These are phyloP conservation scores for Fusarium napiforme DNA, from an alignment of 2,329 filamentous ascomycete genomes.

Conservation along the genomic window DNA sequence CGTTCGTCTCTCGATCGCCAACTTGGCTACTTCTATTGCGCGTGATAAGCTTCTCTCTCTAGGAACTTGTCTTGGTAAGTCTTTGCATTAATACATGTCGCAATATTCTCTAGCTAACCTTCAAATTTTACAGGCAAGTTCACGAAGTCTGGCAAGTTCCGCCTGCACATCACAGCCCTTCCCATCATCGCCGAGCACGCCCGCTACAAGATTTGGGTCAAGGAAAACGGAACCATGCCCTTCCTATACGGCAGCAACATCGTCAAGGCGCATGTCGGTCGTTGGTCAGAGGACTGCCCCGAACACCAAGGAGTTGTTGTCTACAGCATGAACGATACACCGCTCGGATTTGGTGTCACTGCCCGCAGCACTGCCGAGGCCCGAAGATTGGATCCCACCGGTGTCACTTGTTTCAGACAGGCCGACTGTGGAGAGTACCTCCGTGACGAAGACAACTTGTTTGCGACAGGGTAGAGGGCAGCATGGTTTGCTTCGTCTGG, in stretches of 20 bases:
- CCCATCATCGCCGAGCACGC: constrained; percentile 91
- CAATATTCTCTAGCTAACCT: constrained; percentile 18
- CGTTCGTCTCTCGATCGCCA: constrained; percentile 87
- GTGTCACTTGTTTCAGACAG: constrained; percentile 89
- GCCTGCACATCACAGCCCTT: constrained; percentile 89
- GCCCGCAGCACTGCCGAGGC: constrained; percentile 88
- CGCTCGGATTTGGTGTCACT: constrained; percentile 92
- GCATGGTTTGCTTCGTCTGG: constrained; percentile 29
- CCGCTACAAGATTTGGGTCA: constrained; percentile 97
- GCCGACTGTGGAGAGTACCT: constrained; percentile 95
- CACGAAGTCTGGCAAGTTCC: constrained; percentile 96
- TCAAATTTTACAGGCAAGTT: constrained; percentile 75
- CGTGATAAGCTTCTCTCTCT: constrained; percentile 85
- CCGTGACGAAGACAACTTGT: constrained; percentile 79
- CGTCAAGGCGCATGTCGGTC: constrained; percentile 75
- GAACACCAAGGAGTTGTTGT: constrained; percentile 94
- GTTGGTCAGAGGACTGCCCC: constrained; percentile 91
- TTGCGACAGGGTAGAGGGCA: constrained; percentile 60
- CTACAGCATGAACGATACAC: constrained; percentile 90
- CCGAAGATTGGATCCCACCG: constrained; percentile 87
- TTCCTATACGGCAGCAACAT: constrained; percentile 95
- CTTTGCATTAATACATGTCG: neutral
- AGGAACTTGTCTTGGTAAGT: constrained; percentile 81
- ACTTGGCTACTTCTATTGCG: constrained; percentile 86
- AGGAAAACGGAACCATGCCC: constrained; percentile 95